These are phyloP conservation scores for Phaffomyces opuntiae DNA, from an alignment of 805 yeast species.

Conservation along the genomic window DNA sequence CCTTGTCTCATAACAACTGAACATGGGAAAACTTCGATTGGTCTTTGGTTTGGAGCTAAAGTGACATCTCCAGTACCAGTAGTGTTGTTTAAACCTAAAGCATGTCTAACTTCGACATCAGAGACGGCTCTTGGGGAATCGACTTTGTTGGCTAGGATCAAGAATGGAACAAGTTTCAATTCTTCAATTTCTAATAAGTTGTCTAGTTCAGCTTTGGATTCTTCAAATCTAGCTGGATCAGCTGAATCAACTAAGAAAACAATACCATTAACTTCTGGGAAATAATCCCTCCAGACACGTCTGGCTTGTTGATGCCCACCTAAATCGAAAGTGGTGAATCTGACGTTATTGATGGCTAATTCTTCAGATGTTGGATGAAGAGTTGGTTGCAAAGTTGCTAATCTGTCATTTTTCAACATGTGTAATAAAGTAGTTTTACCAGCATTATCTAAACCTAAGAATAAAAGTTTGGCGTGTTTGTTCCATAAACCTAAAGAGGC, in stretches of 20 bases:
- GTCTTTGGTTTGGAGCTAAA: slow-evolving; percentile 61
- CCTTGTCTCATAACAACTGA: slow-evolving; percentile 98
- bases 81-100: slow-evolving; percentile 79
- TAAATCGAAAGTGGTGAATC: slow-evolving; percentile 95
- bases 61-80: slow-evolving; percentile 83
- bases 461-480: slow-evolving; percentile 92
- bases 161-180: slow-evolving; percentile 81
- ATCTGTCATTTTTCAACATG: slow-evolving; percentile 88
- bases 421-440: slow-evolving; percentile 90
- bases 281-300: slow-evolving; percentile 98
- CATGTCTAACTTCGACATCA: slow-evolving; percentile 88
- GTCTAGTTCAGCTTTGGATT: slow-evolving; percentile 91
- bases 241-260: slow-evolving; percentile 97
- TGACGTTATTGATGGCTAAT: slow-evolving; percentile 90
- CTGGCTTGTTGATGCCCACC: slow-evolving; percentile 99
- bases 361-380: slow-evolving; percentile 99
- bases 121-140: slow-evolving; percentile 92
- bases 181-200: slow-evolving; percentile 91
- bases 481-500: slow-evolving; percentile 81
- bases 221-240: slow-evolving; percentile 90
- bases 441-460: slow-evolving; percentile 95
- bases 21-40: slow-evolving; percentile 95
- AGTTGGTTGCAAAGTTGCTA: slow-evolving; percentile 97
- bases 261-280: slow-evolving; percentile 98
- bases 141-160: slow-evolving; percentile 93